Percentiles rank a stretch among this genome's conserved stretches.
These are phyloP conservation scores for Chaetomiaceae sp. DNA, from an alignment of 2,329 filamentous ascomycete species.

Conservation along the genomic window DNA sequence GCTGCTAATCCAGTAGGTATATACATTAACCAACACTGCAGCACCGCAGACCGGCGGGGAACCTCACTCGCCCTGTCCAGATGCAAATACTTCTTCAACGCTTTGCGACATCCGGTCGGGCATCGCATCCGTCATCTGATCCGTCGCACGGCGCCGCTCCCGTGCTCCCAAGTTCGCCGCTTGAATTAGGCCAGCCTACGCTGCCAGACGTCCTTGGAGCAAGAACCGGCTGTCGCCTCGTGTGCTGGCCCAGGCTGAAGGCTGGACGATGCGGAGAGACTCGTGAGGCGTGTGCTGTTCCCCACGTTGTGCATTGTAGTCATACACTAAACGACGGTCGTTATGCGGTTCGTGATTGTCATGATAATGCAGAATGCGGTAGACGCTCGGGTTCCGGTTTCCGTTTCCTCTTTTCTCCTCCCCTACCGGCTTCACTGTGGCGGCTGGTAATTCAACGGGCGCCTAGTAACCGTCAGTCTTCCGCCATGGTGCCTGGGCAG, in stretches of 20 bases:
- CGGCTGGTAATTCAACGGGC: constrained; percentile 79
- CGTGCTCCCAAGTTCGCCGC: not conserved
- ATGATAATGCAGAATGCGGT: constrained; percentile 28
- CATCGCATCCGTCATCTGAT: not conserved
- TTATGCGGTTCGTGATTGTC: constrained; percentile 28
- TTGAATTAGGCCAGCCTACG: not conserved
- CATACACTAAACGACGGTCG: constrained; percentile 23
- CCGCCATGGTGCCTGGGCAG: no score
- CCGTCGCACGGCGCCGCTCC: not conserved
- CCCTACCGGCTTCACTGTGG: constrained; percentile 38
- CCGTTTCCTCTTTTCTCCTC: constrained; percentile 2
- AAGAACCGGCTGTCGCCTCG: not conserved
- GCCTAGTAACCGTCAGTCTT: constrained; percentile 46
- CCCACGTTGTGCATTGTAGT: constrained; percentile 8
- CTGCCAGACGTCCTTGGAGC: not conserved
- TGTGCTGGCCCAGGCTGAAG: not conserved
- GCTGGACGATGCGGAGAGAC: not conserved
- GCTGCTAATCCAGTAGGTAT: constrained; percentile 11
- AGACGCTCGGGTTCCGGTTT: constrained; percentile 18
- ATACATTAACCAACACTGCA: constrained; percentile 17
- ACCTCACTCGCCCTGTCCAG: not conserved
- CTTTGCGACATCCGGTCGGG: not conserved
- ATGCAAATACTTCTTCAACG: constrained; percentile 1
- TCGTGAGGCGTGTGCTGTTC: not conserved
- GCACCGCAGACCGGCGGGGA: not conserved